Base-by-base conservation (phyloP, 2,329 filamentous ascomycete species). In the Shiraia bambusicola region DNA sequence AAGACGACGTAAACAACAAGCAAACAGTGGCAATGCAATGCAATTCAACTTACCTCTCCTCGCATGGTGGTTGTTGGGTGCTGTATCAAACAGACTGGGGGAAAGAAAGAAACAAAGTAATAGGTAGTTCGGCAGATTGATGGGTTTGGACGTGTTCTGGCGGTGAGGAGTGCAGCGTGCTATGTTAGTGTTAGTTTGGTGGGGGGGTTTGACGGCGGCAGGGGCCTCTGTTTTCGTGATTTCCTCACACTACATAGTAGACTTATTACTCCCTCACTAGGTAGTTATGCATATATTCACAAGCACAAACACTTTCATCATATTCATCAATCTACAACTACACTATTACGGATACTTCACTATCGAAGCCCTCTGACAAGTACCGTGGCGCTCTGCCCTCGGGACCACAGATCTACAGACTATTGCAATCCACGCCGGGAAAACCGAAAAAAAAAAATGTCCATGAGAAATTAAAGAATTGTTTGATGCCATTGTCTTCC, bases 31-130 rank as follows among this genome's bases (percentile, higher is more conserved):
- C 41, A 41, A 38, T 37, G 37, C 28, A 32, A 40, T 28, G 12
- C 42, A 34, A 67, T 66, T 26, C 42, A 34, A 67, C 66, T 26
- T 62, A 69, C 67, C 62, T 69, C 67, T 64, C 67, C 67, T 59
- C 67, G 63, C 67, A 69, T 69, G 51, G 50, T 69, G 62, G 34
- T 52, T 56, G 41, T 52, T 40, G 39, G 49, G 48, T 47, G 51
- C 58, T 65, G 59, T 65, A 54, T 62, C 62, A 61, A 61, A 65
- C 59, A 66, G 61, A 56, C 53, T 57, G 57, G 47, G n/a, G 49
- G 45, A 51, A 60, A 38, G 12, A 15, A 50, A 40, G 45, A 40
- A 47, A 50, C 44, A 40, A 39, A 43, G 44, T 49, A 28, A 40
- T 43, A 39, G 42, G 44, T 49, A 28, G 42, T 43, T 42, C 35